Conservation (phyloP, 108 stramenopile species). For the Aurantiochytrium sp. region DNA sequence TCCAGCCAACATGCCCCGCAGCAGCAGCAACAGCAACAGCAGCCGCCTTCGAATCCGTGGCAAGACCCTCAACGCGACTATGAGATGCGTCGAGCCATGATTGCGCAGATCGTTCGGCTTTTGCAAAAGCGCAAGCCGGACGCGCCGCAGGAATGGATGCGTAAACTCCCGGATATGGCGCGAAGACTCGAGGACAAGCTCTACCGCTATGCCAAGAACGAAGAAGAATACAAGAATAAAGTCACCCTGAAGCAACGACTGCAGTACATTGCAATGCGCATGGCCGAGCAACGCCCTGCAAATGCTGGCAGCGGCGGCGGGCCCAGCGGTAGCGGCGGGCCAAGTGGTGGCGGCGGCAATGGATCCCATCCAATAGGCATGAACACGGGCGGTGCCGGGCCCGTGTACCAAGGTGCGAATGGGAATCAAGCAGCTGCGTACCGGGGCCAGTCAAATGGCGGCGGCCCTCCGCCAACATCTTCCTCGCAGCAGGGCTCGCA, state of each 20-base stretch:
- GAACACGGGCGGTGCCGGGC: too few species aligned
- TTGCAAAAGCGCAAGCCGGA: constrained; percentile 83
- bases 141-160: constrained; percentile 85
- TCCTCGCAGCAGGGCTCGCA: too few species aligned
- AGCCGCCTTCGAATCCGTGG: not conserved
- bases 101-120: constrained; percentile 86
- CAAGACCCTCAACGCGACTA: constrained; percentile 49
- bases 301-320: too few species aligned
- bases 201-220: constrained; percentile 74
- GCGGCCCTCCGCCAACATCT: too few species aligned
- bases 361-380: too few species aligned
- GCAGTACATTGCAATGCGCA: constrained; percentile 80
- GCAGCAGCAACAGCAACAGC: not conserved
- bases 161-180: constrained; percentile 91
- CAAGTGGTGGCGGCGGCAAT: too few species aligned
- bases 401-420: too few species aligned
- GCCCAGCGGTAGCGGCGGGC: too few species aligned
- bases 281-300: constrained; percentile 39
- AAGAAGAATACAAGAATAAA: constrained; percentile 80
- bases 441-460: too few species aligned
- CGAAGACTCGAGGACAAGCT: constrained; percentile 84
- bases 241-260: constrained; percentile 79
- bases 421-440: too few species aligned
- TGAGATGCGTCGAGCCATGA: constrained; percentile 76
- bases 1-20: not conserved